Evolutionary conservation across 768 basidiomycete genomes (phyloP).

Genomic region (Calocybe gangraenosa): DNA sequence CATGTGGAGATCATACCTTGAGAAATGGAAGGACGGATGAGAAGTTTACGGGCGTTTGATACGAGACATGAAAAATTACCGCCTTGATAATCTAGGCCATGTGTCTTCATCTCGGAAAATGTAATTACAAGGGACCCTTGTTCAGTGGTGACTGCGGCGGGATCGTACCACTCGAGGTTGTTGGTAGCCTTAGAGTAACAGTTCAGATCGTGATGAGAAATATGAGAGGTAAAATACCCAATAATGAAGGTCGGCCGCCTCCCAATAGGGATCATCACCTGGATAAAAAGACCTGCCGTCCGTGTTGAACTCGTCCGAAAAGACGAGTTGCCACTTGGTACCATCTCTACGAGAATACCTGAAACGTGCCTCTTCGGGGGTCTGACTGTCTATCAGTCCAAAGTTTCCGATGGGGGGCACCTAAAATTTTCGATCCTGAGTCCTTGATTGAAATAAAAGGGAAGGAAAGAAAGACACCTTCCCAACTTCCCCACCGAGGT

Average conservation of each 20-base stretch:
- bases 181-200: slow-evolving; percentile 43
- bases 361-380: slow-evolving; percentile 51
- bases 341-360: slow-evolving; percentile 59
- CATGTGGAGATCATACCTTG: slow-evolving; percentile 39
- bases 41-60: neutral
- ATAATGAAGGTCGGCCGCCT: slow-evolving; percentile 74
- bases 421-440: slow-evolving; percentile 25
- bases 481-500: slow-evolving; percentile 63
- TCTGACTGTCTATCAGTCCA: slow-evolving; percentile 56
- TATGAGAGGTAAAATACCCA: slow-evolving; percentile 42
- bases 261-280: slow-evolving; percentile 85
- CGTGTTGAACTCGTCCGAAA: slow-evolving; percentile 78
- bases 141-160: slow-evolving; percentile 64
- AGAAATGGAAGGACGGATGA: slow-evolving; percentile 23
- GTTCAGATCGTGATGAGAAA: neutral
- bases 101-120: slow-evolving; percentile 51
- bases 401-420: slow-evolving; percentile 61
- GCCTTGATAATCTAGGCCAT: slow-evolving; percentile 64
- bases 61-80: slow-evolving; percentile 29
- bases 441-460: slow-evolving; percentile 18
- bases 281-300: slow-evolving; percentile 76
- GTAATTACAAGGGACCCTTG: slow-evolving; percentile 72
- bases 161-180: slow-evolving; percentile 88
- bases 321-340: slow-evolving; percentile 53
- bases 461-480: slow-evolving; percentile 38